Base-by-base conservation (phyloP, 805 yeast species). In the Lipomyces spencermartinsiae region DNA sequence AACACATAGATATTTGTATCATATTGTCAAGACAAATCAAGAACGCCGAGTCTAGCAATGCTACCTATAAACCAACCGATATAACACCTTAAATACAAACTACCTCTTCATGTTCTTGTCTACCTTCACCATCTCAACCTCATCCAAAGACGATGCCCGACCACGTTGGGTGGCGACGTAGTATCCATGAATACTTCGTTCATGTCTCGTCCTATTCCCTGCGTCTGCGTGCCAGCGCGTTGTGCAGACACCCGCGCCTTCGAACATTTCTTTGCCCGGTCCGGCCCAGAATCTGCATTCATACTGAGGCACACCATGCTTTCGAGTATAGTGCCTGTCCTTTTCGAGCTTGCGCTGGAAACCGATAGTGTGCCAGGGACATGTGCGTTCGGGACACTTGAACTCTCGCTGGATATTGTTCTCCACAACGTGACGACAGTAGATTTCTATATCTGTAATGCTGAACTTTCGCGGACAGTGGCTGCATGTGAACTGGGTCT, bases 181-280 rank as follows among this genome's bases (percentile, higher is more conserved):
- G 33, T 69, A 66, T 3, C 75, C 75, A 35, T 74, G 76, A 5
- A 74, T 74, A 46, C 69, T 74, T 35, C 71, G 67, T 58, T 74
- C 76, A 58, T 74, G 76, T 9, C 76, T 57, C 4, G 73, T 66
- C 5, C 76, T 63, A 58, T 74, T 74, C 7, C 76, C 76, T 16
- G 76, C 68, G 56, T 74, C 76, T 12, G 76, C 76, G 53, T 74
- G 76, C 76, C 76, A 74, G 53, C 71, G 70, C 5, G 76, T 74
- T 9, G 74, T 71, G 64, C 76, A 74, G 3, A 68, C 69, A 7
- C 71, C 63, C 49, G 73, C 60, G 7, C 76, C 76, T 7, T 71
- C 66, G 59, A 68, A 73, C 63, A 73, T 73, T 49, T 74, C 76
- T 29, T 62, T 63, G 33, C 70, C 72, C 16, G 64, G 69, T 3